Evolutionary conservation across 768 basidiomycete species (phyloP).

Genomic region (Suillus tomentosus): DNA sequence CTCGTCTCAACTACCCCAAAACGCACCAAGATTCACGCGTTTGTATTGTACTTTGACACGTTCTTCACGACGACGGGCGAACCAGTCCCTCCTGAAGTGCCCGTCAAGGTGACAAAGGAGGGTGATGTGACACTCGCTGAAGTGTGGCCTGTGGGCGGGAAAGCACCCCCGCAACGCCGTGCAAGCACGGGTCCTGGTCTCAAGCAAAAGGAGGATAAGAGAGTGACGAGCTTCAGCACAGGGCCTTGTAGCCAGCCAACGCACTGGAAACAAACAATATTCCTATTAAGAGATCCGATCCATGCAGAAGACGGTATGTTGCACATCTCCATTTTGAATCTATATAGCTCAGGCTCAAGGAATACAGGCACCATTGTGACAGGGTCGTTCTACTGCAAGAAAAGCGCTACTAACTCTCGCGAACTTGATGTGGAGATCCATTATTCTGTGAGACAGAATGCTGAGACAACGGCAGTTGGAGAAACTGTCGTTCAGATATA

Average conservation of each 20-base stretch:
- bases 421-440: slow-evolving; percentile 94
- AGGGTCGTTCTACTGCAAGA: slow-evolving; percentile 83
- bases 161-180: slow-evolving; percentile 57
- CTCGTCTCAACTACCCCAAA: slow-evolving; percentile 63
- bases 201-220: slow-evolving; percentile 41
- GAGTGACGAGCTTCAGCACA: slow-evolving; percentile 81
- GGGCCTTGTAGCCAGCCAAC: slow-evolving; percentile 86
- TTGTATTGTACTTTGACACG: slow-evolving; percentile 93
- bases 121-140: slow-evolving; percentile 69
- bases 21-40: slow-evolving; percentile 68
- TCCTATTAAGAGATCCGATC: slow-evolving; percentile 81
- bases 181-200: slow-evolving; percentile 51
- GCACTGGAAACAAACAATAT: slow-evolving; percentile 96
- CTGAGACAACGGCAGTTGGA: slow-evolving; percentile 28
- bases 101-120: slow-evolving; percentile 58
- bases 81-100: slow-evolving; percentile 50
- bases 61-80: slow-evolving; percentile 75
- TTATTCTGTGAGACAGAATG: slow-evolving; percentile 52
- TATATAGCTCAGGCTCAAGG: background rate
- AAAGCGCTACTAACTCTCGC: slow-evolving; percentile 77
- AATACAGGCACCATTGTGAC: slow-evolving; percentile 65
- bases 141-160: slow-evolving; percentile 78
- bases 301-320: slow-evolving; percentile 69
- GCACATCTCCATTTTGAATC: background rate
- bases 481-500: slow-evolving; percentile 75